Percentiles rank a stretch among this genome's conserved stretches.
phyloP scores from a whole-genome alignment of 257 asterid genomes.

The Solanum bukasovii region DNA sequence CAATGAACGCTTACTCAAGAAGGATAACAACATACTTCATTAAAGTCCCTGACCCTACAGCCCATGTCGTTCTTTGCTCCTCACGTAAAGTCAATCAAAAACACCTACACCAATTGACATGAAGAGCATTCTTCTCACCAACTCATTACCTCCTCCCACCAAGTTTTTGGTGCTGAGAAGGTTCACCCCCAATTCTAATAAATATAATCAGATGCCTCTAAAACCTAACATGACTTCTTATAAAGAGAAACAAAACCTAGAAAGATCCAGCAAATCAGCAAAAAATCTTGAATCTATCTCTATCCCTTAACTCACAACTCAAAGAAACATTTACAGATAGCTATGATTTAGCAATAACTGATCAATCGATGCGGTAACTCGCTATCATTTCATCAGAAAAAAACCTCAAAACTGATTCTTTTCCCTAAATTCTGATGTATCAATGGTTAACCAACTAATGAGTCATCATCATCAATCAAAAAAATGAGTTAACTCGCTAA shows the following conservation, averaged over 20 bases:
- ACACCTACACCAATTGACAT: constrained; percentile 17
- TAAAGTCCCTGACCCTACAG: constrained; percentile 28
- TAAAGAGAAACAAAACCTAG: neutral
- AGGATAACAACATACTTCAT: constrained; percentile 91
- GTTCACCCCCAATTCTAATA: neutral
- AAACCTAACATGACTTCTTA: neutral
- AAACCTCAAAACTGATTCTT: neutral
- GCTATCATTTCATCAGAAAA: neutral
- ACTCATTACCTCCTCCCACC: neutral
- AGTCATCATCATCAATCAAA: neutral
- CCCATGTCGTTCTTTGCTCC: constrained; percentile 51
- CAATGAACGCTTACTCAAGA: constrained; percentile 89
- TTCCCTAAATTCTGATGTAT: neutral
- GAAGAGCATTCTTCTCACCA: neutral
- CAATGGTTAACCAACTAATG: neutral
- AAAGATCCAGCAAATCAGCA: neutral
- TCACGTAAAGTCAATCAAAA: constrained; percentile 18
- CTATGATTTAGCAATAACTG: neutral
- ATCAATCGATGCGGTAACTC: neutral
- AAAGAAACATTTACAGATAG: neutral
- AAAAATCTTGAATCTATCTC: neutral
- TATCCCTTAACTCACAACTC: neutral
- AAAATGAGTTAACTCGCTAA: neutral
- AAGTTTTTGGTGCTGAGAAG: neutral
- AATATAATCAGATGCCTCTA: neutral